These are phyloP conservation scores for Eucalyptus urophylla DNA, from an alignment of 345 rosid genomes.

Conservation along the genomic window DNA sequence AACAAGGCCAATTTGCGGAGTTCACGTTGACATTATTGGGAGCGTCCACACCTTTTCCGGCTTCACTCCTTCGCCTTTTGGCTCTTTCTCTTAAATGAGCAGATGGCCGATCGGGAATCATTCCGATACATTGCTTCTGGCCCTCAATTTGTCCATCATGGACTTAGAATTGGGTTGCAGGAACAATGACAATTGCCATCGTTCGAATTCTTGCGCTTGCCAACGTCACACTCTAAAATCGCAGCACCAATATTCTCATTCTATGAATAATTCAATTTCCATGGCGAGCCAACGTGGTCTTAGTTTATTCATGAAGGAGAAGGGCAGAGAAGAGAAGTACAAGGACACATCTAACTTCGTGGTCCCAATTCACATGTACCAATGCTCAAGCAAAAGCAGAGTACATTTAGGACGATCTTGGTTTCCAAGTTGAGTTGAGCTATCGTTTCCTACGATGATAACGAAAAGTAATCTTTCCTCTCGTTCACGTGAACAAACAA, in stretches of 20 bases:
- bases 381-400: background rate
- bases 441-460: fast-evolving
- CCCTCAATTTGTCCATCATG: background rate
- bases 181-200: background rate
- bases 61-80: background rate
- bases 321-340: background rate
- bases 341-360: background rate
- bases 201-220: background rate
- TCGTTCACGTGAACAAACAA: background rate
- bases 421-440: background rate
- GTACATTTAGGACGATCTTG: fast-evolving
- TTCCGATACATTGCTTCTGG: background rate
- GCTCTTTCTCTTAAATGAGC: background rate
- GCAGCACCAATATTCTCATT: background rate
- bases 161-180: background rate
- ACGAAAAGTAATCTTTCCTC: background rate
- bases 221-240: background rate
- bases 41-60: background rate
- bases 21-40: background rate
- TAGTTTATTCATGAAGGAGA: background rate
- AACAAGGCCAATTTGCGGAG: background rate
- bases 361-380: background rate
- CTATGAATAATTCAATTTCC: background rate
- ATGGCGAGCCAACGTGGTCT: background rate
- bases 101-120: background rate